Percentiles rank a stretch among this genome's conserved stretches.
Evolutionary conservation across 495 filamentous ascomycete genomes (phyloP).

Genomic region (Massariosphaeria phaeospora): DNA sequence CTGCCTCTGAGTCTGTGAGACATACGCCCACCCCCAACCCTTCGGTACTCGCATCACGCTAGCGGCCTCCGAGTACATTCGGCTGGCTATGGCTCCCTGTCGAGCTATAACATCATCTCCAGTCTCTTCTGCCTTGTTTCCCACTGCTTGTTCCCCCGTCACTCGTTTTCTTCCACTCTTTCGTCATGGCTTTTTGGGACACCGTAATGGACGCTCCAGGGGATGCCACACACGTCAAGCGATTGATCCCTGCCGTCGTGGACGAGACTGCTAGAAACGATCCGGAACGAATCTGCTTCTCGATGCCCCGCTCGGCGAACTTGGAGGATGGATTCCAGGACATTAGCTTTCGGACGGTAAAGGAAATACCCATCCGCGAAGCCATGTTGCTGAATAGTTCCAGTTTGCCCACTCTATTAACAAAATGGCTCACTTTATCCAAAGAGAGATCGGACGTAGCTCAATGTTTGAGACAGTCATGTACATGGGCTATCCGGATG

Average conservation of each 20-base stretch:
- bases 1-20: constrained; percentile 11
- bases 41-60: constrained; percentile 8
- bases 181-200: constrained; percentile 24
- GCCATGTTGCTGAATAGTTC: background rate
- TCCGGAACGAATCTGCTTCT: constrained; percentile 24
- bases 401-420: constrained; percentile 27
- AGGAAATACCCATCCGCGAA: background rate
- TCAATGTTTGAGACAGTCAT: constrained; percentile 27
- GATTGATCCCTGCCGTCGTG: constrained; percentile 13
- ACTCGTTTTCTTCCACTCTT: background rate
- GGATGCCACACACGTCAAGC: constrained; percentile 12
- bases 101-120: background rate
- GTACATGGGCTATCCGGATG: constrained; percentile 27
- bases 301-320: constrained; percentile 14
- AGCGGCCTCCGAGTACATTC: background rate
- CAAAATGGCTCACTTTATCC: constrained; percentile 28
- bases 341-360: constrained; percentile 17
- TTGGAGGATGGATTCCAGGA: constrained; percentile 19
- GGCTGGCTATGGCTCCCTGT: background rate
- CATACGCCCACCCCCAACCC: constrained; percentile 20
- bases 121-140: background rate
- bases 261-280: constrained; percentile 13
- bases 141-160: background rate
- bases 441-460: constrained; percentile 21
- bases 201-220: constrained; percentile 17